These are phyloP conservation scores for Acer negundo DNA, from an alignment of 345 rosid species.

Conservation along the genomic window DNA sequence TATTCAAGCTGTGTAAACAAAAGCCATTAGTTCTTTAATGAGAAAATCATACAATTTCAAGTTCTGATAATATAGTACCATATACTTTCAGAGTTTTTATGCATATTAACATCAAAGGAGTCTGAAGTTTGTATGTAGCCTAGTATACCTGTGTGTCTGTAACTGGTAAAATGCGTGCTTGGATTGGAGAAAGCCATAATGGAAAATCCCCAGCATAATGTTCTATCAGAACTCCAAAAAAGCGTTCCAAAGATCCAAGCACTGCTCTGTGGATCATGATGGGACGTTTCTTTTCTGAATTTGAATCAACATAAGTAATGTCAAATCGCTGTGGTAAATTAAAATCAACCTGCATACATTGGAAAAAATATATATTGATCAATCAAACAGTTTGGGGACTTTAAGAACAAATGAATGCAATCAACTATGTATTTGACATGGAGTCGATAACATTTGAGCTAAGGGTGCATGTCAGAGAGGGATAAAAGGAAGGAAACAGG, in stretches of 20 bases:
- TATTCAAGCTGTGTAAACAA: constrained; percentile 53
- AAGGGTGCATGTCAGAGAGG: neutral
- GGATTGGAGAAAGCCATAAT: constrained; percentile 88
- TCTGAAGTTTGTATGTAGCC: constrained; percentile 10
- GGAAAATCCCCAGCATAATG: constrained; percentile 99
- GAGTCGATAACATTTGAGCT: neutral
- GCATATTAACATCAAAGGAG: neutral
- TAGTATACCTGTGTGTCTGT: constrained; percentile 77
- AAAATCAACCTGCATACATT: constrained; percentile 72
- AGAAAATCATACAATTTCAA: neutral
- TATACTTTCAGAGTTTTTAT: neutral
- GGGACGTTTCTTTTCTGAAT: constrained; percentile 77
- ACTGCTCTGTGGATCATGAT: constrained; percentile 98
- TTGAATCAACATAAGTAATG: constrained; percentile 79
- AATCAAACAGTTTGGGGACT: neutral
- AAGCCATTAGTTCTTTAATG: neutral
- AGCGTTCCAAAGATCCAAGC: constrained; percentile 87
- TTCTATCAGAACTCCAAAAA: constrained; percentile 93
- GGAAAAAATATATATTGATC: too few relatives aligned
- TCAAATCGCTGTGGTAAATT: constrained; percentile 90
- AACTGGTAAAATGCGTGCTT: constrained; percentile 88
- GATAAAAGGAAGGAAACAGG: neutral
- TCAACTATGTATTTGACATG: neutral
- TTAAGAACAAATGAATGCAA: neutral
- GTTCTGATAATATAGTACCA: neutral